phyloP scores from a whole-genome alignment of 805 yeast species.

The Wickerhamomyces chaumierensis region DNA sequence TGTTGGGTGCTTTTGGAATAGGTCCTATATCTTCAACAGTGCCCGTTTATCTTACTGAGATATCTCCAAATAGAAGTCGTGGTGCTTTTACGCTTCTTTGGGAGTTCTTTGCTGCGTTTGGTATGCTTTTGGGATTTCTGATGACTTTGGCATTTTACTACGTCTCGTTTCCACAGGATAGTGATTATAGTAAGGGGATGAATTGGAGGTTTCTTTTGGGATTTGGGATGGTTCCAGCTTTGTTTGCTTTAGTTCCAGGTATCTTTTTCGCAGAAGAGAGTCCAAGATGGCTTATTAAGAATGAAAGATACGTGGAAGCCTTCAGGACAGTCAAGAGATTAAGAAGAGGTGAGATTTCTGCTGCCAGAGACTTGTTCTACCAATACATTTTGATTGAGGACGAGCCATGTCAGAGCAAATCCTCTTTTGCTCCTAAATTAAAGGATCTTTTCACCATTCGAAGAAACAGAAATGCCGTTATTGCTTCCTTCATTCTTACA shows the following conservation, averaged over 20 bases:
- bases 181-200: slow-evolving; percentile 23
- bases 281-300: slow-evolving; percentile 57
- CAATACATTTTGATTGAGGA: slow-evolving; percentile 54
- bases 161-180: slow-evolving; percentile 16
- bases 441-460: slow-evolving; percentile 56
- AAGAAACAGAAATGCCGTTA: slow-evolving; percentile 74
- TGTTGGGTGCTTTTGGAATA: slow-evolving; percentile 47
- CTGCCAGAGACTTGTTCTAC: slow-evolving; percentile 64
- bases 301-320: slow-evolving; percentile 37
- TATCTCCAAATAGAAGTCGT: slow-evolving; percentile 44
- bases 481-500: slow-evolving; percentile 75
- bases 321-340: too few relatives aligned
- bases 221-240: slow-evolving; percentile 48
- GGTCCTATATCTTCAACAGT: slow-evolving; percentile 61
- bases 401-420: slow-evolving; percentile 35
- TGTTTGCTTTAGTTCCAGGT: slow-evolving; percentile 40
- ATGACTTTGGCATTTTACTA: slow-evolving; percentile 47
- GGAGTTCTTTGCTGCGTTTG: slow-evolving; percentile 71
- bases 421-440: slow-evolving; percentile 32
- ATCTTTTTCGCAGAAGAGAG: slow-evolving; percentile 69
- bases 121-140: slow-evolving; percentile 58
- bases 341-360: slow-evolving; percentile 41
- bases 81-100: slow-evolving; percentile 63
- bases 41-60: slow-evolving; percentile 57
- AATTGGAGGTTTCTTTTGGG: slow-evolving; percentile 64